Base-by-base conservation (phyloP, 1,139 yeast species). In the Taphrina sp. region DNA sequence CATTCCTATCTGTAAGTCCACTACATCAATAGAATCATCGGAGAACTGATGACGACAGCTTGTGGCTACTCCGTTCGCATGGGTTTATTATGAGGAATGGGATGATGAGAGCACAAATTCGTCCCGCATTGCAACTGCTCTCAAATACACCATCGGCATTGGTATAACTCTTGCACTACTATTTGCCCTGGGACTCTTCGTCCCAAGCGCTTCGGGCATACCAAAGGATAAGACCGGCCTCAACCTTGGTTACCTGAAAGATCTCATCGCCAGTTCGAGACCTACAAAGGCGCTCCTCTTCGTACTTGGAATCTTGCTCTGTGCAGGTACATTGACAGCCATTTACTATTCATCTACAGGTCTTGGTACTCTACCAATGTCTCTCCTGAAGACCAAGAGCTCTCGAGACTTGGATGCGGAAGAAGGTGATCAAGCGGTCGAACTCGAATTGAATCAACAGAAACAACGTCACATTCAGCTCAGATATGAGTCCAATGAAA, bases 391-490 rank as follows among this genome's bases (percentile, higher is more conserved):
- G 59, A 56, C 58, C 24, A 58, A 57, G 37, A 54, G 59, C n/a
- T 51, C 57, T 10, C 44, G 36, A 19, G 45, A 55, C 43, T 24
- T 58, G 12, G 58, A 38, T 7, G 52, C 39, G 17, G 64, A 58
- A 17, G 58, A 59, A 5, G 59, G 55, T 38, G 62, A 57, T 28
- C 52, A 58, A 8, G 57, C 60, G 12, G 56, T 61, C 26, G 56
- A 62, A 5, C 58, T 62, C n/a, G 61, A 59, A 20, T 53, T 62
- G 33, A 62, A 62, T 41, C 58, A 61, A 16, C 65, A 62, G 57
- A 60, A 61, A 54, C 64, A 62, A 51, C 61, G 64, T 19, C 58
- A 60, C 53, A 57, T 62, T n/a, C 64, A 62, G 35, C 47, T 58
- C 24, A 55, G 62, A 19, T 58, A 62, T 42, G 62, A 60, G 28